Evolutionary conservation across 2,329 filamentous ascomycete species (phyloP), one percentile per base, ranked within the genome.

Genomic region (Monosporascus sp.): DNA sequence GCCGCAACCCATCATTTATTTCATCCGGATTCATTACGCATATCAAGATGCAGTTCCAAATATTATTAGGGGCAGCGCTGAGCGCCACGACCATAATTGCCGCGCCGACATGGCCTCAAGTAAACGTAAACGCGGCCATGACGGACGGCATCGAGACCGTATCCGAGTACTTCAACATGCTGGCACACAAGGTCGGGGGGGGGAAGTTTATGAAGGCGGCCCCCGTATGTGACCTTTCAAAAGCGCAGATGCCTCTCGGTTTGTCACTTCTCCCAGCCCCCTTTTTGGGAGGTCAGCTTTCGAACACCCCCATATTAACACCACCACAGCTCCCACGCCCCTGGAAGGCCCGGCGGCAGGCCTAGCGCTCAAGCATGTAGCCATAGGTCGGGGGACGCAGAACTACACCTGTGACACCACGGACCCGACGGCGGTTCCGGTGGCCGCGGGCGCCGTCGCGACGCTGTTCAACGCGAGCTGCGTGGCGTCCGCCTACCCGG

Each of bases 351-450:
- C 84, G 15, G 72, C 82, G 1, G 60, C 74, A 6, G 88, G 85
- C 52, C 75, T 89, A 31, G 74, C 67, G 3, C 77, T 95, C 49
- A 80, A 83, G 66, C 89, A 95, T 71, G 87, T 97, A 51, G 89
- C 88, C 66, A 77, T 97, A 57, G 93, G 93, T 63, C 86, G 90
- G 45, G 93, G 93, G 55, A 94, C 89, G 7, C 86, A 97, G 74
- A 97, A 97, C 79, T 97, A 97, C 77, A 95, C 90, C 49, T 97
- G 93, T 77, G 76, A 81, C 54, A 73, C 79, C 51, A 72, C 72
- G 57, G 81, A 87, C 61, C 67, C 81, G 2, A 80, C 80, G 3
- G 80, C 83, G 0, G 73, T 72, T 0, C 92, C 93, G 15, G 76
- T 75, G 9, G 77, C 85, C 18, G 70, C 77, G 48, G 93, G 93